Base-by-base conservation (phyloP, 2,329 filamentous ascomycete species). In the Trichoderma breve region DNA sequence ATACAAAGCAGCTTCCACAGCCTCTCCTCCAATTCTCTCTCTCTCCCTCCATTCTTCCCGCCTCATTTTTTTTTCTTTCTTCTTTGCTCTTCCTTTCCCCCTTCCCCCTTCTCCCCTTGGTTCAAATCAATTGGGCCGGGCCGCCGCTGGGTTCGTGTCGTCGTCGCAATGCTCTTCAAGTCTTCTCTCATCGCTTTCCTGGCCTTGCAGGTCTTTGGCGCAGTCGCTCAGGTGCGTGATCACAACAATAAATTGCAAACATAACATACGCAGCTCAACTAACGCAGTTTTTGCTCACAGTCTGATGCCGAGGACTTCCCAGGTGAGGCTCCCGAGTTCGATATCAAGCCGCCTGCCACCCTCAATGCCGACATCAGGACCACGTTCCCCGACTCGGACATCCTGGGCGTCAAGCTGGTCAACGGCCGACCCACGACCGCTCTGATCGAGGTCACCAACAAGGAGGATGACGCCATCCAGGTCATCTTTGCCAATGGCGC, bases 401-500 rank as follows among this genome's bases (percentile, higher is more conserved):
- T 97, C 83, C 96, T 98, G 77, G 96, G 95, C 78, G 90, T 98
- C 77, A 97, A 97, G 89, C 90, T 98, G 76, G 89, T 98, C 86
- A 99, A 99, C 81, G 94, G 94, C 79, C 91, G 92, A 75, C 90
- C 94, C 55, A 97, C 94, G 74, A 90, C 93, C 82, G 92, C 94
- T 43, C 84, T 97, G 69, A 85, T 99, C 77, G 90, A 94, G 78
- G 87, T 99, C 81, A 89, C 87, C 81, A 99, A 99, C 86, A 86
- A 93, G 74, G 96, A 99, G 84, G 86, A 89, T 14, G 86, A 86
- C 67, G 88, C 94, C 28, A 88, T 99, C 79, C 88, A 87, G 74
- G 86, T 99, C 73, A 87, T 90, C 80, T 88, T 97, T 77, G 83
- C 98, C 60, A 91, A 91, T 58, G 96, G 95, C 75, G 88, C 89